These are phyloP conservation scores for Ophiostoma perfectum DNA, from an alignment of 2,329 filamentous ascomycete genomes.

Conservation along the genomic window DNA sequence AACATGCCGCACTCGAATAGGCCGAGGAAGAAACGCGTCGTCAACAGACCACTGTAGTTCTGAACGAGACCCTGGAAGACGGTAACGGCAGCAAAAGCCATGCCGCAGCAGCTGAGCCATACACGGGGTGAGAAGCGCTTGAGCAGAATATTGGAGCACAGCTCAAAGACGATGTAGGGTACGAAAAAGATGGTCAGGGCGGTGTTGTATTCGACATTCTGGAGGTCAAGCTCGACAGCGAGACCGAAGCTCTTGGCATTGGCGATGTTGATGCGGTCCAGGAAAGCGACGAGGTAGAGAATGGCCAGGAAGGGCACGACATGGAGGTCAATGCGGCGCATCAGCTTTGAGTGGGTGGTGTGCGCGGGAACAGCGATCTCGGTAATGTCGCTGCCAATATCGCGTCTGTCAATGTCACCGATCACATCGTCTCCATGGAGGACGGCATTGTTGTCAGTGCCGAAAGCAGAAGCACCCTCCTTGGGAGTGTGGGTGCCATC, in stretches of 20 bases:
- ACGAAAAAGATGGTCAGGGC: constrained; percentile 75
- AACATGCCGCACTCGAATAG: constrained; percentile 61
- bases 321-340: constrained; percentile 64
- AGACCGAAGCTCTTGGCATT: constrained; percentile 67
- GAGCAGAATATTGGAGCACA: constrained; percentile 67
- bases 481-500: constrained; percentile 15
- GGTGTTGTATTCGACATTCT: constrained; percentile 57
- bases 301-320: constrained; percentile 68
- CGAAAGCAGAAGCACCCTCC: constrained; percentile 13
- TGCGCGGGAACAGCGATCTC: constrained; percentile 41
- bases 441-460: constrained; percentile 11
- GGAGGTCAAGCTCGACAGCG: constrained; percentile 55
- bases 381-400: constrained; percentile 10
- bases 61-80: constrained; percentile 34
- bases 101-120: constrained; percentile 74
- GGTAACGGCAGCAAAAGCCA: constrained; percentile 52
- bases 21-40: constrained; percentile 37
- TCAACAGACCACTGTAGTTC: constrained; percentile 34
- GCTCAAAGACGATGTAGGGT: constrained; percentile 67
- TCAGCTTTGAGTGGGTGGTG: constrained; percentile 59
- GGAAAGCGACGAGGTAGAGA: constrained; percentile 64
- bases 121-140: constrained; percentile 62
- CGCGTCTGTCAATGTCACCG: constrained; percentile 3
- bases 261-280: constrained; percentile 72
- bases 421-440: constrained; percentile 13